Percentiles rank a stretch among this genome's conserved stretches.
phyloP scores from a whole-genome alignment of 2,329 filamentous ascomycete species.

The Penicillium corylophilum region DNA sequence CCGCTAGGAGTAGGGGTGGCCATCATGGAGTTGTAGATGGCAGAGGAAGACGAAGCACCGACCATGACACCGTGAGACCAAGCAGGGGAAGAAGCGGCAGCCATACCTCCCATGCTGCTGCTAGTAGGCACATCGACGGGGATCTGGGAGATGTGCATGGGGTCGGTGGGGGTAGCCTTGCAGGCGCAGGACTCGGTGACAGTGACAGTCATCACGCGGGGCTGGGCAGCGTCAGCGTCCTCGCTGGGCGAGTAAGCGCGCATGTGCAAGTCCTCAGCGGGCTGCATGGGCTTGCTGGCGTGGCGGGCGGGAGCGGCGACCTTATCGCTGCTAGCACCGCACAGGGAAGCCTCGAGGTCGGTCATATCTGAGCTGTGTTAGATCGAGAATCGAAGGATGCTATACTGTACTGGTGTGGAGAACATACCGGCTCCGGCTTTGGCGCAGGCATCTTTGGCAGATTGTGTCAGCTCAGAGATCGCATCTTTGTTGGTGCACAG shows the following conservation, averaged over 20 bases:
- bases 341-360: slow-evolving; percentile 3
- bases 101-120: slow-evolving; percentile 13
- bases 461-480: slow-evolving; percentile 4
- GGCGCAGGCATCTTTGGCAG: slow-evolving; percentile 5
- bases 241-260: slow-evolving; percentile 14
- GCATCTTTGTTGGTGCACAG: slow-evolving; percentile 20
- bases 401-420: background rate
- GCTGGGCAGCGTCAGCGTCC: background rate
- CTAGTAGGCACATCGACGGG: slow-evolving; percentile 18
- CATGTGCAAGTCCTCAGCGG: slow-evolving; percentile 6
- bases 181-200: slow-evolving; percentile 20
- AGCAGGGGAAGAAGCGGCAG: slow-evolving; percentile 10
- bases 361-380: slow-evolving; percentile 2
- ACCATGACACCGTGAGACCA: slow-evolving; percentile 9
- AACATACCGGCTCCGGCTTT: slow-evolving; percentile 11
- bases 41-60: slow-evolving; percentile 14
- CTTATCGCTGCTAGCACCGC: background rate
- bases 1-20: slow-evolving; percentile 20
- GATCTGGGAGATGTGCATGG: slow-evolving; percentile 20
- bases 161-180: slow-evolving; percentile 9
- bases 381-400: background rate
- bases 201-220: slow-evolving; percentile 17
- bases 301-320: slow-evolving; percentile 14
- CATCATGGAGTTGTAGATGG: slow-evolving; percentile 9
- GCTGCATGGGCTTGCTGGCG: slow-evolving; percentile 21